A percentile compares a stretch with the other conserved stretches of the same genome.
These are phyloP conservation scores for Backusella tarrabulga DNA, from an alignment of 192 early-diverging fungal species.

Conservation along the genomic window DNA sequence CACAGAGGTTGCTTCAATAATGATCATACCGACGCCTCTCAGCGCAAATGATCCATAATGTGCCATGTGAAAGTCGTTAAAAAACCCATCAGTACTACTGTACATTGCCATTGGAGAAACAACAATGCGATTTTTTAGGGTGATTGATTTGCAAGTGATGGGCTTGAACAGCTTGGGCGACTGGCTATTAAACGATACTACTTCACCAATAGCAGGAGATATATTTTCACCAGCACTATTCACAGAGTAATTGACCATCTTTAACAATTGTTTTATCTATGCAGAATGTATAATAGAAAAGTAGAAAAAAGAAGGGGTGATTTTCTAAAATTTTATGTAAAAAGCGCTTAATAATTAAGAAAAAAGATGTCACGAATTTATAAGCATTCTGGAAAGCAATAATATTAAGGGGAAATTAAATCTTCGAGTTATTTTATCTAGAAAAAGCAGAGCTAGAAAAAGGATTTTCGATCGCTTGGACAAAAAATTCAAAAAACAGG, in stretches of 20 bases:
- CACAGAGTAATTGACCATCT: neutral
- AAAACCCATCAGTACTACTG: conserved; percentile 61
- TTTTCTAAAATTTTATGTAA: neutral
- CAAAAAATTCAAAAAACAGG: too few species aligned
- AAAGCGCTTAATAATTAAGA: neutral
- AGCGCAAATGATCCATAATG: conserved; percentile 70
- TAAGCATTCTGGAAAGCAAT: neutral
- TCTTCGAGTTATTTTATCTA: too few species aligned
- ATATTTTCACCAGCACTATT: neutral
- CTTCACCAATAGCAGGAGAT: neutral
- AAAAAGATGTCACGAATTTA: neutral
- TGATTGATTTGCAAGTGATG: conserved; percentile 60
- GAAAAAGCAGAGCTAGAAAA: too few species aligned
- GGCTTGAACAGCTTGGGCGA: conserved; percentile 61
- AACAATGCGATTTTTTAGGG: conserved; percentile 76
- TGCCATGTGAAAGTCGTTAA: conserved; percentile 66
- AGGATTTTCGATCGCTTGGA: too few species aligned
- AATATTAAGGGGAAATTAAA: too few species aligned
- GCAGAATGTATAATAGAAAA: neutral
- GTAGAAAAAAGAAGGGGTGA: neutral
- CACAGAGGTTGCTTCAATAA: conserved; percentile 80
- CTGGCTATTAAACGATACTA: neutral
- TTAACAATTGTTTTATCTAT: neutral
- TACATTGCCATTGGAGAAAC: conserved; percentile 91
- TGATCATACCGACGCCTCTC: conserved; percentile 74